Evolutionary conservation across 106 monocot species (phyloP).

Genomic region (Allium fistulosum): DNA sequence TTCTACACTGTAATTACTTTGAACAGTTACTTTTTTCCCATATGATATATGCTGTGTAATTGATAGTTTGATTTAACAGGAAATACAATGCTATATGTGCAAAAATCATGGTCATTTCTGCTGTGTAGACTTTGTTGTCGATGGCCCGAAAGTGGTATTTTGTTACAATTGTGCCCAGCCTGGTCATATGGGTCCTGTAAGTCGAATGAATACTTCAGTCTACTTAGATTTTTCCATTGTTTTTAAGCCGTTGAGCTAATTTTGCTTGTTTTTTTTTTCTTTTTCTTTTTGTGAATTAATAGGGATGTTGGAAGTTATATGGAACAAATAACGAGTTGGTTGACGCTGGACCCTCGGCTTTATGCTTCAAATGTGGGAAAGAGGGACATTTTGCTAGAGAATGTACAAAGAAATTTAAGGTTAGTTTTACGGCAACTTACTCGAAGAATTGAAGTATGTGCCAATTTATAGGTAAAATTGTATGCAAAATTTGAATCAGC

Average conservation of each 20-base stretch:
- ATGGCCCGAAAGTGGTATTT: conserved; percentile 36
- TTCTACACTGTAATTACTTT: no score
- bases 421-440: not conserved
- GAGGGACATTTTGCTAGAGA: conserved; percentile 97
- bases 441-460: no score
- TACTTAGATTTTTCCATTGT: not conserved
- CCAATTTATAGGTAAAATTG: no score
- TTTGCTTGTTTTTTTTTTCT: not conserved
- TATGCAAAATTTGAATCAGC: no score
- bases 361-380: conserved; percentile 82
- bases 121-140: conserved; percentile 47
- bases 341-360: conserved; percentile 15
- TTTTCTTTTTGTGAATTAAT: conserved; percentile 1
- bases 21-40: not conserved
- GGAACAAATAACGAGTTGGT: conserved; percentile 17
- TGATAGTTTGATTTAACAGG: conserved; percentile 32
- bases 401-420: conserved; percentile 33
- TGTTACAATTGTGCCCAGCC: conserved; percentile 84
- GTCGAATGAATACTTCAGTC: conserved; percentile 3
- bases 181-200: conserved; percentile 84
- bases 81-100: conserved; percentile 90
- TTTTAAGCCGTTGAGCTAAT: not conserved
- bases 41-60: not conserved
- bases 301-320: conserved; percentile 80
- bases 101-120: conserved; percentile 79